Evolutionary conservation across 192 early-diverging fungal species (phyloP), one percentile per base, ranked within the genome.

Genomic region (Obelidium mucronatum): DNA sequence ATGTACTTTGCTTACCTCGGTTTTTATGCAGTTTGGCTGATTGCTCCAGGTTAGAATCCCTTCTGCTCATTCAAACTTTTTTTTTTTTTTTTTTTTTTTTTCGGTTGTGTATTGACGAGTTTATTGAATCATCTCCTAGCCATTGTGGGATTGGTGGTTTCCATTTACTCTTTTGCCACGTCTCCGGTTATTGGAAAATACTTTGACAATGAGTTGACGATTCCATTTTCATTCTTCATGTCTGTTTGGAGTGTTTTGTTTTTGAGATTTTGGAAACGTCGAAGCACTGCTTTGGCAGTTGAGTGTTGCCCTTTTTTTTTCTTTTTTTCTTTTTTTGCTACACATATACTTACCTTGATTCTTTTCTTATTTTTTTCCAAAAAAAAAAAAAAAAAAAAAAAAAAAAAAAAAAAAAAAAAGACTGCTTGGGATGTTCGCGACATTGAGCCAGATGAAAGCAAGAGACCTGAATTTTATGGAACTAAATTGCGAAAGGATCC

Each of bases 1-100:
- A 80, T 90, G 1, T 93, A 92, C 55, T 91, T 93, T 80, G 86
- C 89, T 30, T 93, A 89, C 87, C 75, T 92, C 40, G 87, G 87
- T 71, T 85, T 86, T 73, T 92, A 90, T 70, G 87, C 88, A 2
- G 71, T 83, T n/a, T 92, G 90, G 90, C 76, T 87, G 2, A 24
- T 67, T 31, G 42, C 67, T 33, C 88, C 90, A 4, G 44, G 44
- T 48, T 48, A 6, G 44, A n/a, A n/a, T n/a, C n/a, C n/a, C n/a
- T n/a, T n/a, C n/a, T n/a, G n/a, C n/a, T n/a, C n/a, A n/a, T n/a
- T n/a, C n/a, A n/a, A n/a, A n/a, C n/a, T n/a, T n/a, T n/a, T n/a
- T n/a, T n/a, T n/a, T n/a, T n/a, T n/a, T n/a, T n/a, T n/a, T n/a
- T n/a, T n/a, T n/a, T n/a, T n/a, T n/a, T n/a, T n/a, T n/a, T n/a